Base-by-base conservation (phyloP, 2,329 filamentous ascomycete species). In the Cladophialophora yegresii region DNA sequence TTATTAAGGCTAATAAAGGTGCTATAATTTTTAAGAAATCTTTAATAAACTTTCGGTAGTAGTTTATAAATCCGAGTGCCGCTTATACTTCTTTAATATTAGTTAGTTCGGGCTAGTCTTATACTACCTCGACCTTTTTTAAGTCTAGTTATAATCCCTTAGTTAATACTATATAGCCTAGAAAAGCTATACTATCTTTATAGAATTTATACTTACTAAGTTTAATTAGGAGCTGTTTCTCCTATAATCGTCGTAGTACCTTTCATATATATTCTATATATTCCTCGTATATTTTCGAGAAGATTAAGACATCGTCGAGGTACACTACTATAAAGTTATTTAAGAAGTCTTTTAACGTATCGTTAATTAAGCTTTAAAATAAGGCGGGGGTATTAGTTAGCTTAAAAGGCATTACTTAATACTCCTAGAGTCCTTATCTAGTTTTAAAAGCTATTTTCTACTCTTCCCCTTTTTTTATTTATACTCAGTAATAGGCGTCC, bases 21-120 rank as follows among this genome's bases (percentile, higher is more conserved):
- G 16, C 33, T 30, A 5, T 10, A 3, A 57, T 26, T n/a, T 10
- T 9, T 13, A 23, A 57, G n/a, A 30, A 59, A 30, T n/a, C 26
- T 23, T 32, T 22, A 36, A 59, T 59, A n/a, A 59, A 59, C 45
- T 51, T 33, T 2, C 45, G 16, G 2, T 51, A 59, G 56, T 33
- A 59, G 10, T 59, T 59, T 2, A 26, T 16, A 9, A 59, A 7
- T 36, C 26, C 43, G 5, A 59, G 22, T 4, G 50, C 12, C 1
- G 16, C 56, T 26, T 59, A 59, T 36, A 59, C 1, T 12, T 59
- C 26, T 16, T 51, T 59, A 23, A 56, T 8, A 8, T 12, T 54
- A 16, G 3, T 20, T 26, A 16, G 57, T 59, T 58, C 54, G 16
- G 47, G 20, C 28, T n/a, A 55, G n/a, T 55, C 20, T 23, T 16